Percentiles rank a stretch among this genome's conserved stretches.
Evolutionary conservation across 176 grass and related monocot genomes (phyloP).

Genomic region (Oryza nivara): DNA sequence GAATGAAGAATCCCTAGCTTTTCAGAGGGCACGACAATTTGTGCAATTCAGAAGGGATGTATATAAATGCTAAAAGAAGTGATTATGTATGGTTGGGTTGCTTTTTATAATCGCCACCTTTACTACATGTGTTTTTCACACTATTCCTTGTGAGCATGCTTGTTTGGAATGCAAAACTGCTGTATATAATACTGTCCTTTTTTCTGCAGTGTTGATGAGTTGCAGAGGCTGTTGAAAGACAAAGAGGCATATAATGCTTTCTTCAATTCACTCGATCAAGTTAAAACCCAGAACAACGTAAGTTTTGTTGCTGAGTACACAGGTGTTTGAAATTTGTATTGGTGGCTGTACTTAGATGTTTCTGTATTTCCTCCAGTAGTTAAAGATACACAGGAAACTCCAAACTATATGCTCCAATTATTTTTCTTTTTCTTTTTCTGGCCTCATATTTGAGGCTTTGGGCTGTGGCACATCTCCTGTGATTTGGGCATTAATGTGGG

Average conservation of each 20-base stretch:
- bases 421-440: neutral
- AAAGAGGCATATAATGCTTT: slow-evolving; percentile 83
- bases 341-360: slow-evolving; percentile 5
- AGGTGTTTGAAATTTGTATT: slow-evolving; percentile 38
- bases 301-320: slow-evolving; percentile 44
- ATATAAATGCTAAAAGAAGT: neutral
- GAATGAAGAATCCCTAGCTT: neutral
- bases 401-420: neutral
- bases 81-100: neutral
- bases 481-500: neutral
- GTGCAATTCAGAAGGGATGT: slow-evolving; percentile 5
- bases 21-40: neutral
- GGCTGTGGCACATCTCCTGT: neutral
- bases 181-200: neutral
- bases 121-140: slow-evolving; percentile 10
- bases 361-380: neutral
- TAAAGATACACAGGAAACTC: neutral
- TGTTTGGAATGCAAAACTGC: slow-evolving; percentile 1
- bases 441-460: neutral
- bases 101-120: neutral
- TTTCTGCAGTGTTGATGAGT: slow-evolving; percentile 82
- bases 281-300: slow-evolving; percentile 99
- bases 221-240: slow-evolving; percentile 83
- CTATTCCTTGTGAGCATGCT: slow-evolving; percentile 11
- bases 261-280: slow-evolving; percentile 98